Evolutionary conservation across 2,329 filamentous ascomycete species (phyloP), one percentile per base, ranked within the genome.

Genomic region (Aspergillus uvarum): DNA sequence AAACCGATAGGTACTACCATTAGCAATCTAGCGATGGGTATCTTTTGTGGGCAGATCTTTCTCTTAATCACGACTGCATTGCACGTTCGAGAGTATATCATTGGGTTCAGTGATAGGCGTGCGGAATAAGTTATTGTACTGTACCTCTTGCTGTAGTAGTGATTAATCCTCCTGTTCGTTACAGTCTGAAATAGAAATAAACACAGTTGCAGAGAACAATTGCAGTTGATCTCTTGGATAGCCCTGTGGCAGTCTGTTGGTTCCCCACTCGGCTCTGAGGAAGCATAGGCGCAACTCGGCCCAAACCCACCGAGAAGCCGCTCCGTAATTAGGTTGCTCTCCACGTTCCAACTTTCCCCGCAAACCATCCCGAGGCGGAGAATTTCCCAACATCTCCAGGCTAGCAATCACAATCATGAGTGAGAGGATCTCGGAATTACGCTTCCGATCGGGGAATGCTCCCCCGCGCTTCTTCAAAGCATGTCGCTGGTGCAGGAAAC

Each of bases 401-500:
- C 21, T 11, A 8, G n/a, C 16, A 16, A 7, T 44, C 16, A 24
- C 52, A 8, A 47, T 24, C 44, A 55, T 48, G 53, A 21, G 42
- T 12, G 53, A 55, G 11, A 24, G 42, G 22, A 19, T 48, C 11
- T 47, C 53, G 26, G 53, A 55, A 47, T 12, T 55, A 31, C 53
- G 53, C 42, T 55, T 55, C 53, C 53, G 44, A 12, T 66, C 72
- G 51, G 71, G 68, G 58, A 72, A 72, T 60, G 57, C 67, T 55
- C 69, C 72, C 51, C 63, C 68, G 55, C 71, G 70, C 16, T 68
- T 72, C 57, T 75, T 75, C 48, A 75, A 75, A 59, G 70, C 72
- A 69, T 75, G 73, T 51, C 71, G 73, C 32, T 69, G 72, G 68
- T 74, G 73, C 65, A 67, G 71, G 29, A 64, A 70, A 61, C 72